Evolutionary conservation across 257 asterid genomes (phyloP).

Genomic region (Nicotiana obtusifolia): DNA sequence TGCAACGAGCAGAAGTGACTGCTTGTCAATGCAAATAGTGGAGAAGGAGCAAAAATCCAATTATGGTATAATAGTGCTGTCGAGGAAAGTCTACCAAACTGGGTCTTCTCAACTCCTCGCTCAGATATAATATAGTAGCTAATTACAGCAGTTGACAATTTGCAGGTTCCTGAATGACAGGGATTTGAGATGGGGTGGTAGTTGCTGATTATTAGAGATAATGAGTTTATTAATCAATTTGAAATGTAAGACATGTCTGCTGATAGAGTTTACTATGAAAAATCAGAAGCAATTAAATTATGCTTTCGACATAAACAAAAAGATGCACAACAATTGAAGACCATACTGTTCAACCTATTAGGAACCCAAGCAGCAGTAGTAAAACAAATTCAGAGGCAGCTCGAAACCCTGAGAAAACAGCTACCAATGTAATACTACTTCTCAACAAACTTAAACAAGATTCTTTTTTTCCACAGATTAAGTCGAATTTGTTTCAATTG

Average conservation of each 20-base stretch:
- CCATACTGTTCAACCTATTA: not conserved
- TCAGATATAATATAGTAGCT: not conserved
- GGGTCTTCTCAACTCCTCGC: not conserved
- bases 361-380: not conserved
- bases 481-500: not conserved
- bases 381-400: not conserved
- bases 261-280: not conserved
- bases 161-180: not conserved
- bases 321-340: not conserved
- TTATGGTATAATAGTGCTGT: no score
- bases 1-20: no score
- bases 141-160: not conserved
- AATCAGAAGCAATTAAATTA: not conserved
- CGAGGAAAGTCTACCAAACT: not conserved
- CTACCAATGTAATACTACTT: not conserved
- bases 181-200: not conserved
- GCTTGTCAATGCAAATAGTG: no score
- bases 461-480: not conserved
- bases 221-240: not conserved
- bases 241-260: not conserved
- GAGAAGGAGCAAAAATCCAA: no score
- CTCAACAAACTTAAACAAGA: not conserved
- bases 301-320: not conserved
- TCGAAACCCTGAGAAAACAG: not conserved
- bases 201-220: not conserved